phyloP scores from a whole-genome alignment of 2,329 filamentous ascomycete species.

The Neospermospora avenae region DNA sequence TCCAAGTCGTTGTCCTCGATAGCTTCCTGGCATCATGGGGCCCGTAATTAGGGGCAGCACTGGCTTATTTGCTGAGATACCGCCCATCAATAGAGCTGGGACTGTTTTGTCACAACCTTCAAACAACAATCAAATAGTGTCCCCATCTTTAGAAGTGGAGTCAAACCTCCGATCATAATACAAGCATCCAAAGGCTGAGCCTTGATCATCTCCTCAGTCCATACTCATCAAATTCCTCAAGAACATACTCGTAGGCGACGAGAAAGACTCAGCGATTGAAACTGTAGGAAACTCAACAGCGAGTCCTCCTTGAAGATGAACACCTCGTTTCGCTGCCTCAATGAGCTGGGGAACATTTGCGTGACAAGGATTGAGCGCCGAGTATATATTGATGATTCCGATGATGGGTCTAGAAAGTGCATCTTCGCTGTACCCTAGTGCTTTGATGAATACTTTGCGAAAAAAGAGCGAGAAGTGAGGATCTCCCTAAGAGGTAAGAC shows the following conservation, averaged over 20 bases:
- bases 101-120: constrained; percentile 71
- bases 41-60: constrained; percentile 67
- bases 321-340: constrained; percentile 65
- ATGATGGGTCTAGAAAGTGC: constrained; percentile 67
- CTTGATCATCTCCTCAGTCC: constrained; percentile 75
- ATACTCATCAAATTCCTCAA: constrained; percentile 73
- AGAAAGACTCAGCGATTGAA: constrained; percentile 66
- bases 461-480: constrained; percentile 73
- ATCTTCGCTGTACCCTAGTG: constrained; percentile 69
- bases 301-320: constrained; percentile 64
- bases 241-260: constrained; percentile 71
- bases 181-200: constrained; percentile 69
- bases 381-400: constrained; percentile 73
- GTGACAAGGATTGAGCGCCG: constrained; percentile 72
- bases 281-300: constrained; percentile 74
- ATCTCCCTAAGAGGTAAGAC: constrained; percentile 67
- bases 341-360: constrained; percentile 69
- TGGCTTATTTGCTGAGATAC: constrained; percentile 70
- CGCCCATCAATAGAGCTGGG: constrained; percentile 72
- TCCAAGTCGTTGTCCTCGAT: constrained; percentile 61
- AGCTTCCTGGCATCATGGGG: constrained; percentile 72
- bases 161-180: constrained; percentile 61
- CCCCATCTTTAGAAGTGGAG: not conserved
- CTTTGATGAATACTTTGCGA: constrained; percentile 75
- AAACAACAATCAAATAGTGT: not conserved